Percentiles rank a stretch among this genome's conserved stretches.
Conservation (phyloP, 305 asterid genomes). For the Fraxinus platypoda region DNA sequence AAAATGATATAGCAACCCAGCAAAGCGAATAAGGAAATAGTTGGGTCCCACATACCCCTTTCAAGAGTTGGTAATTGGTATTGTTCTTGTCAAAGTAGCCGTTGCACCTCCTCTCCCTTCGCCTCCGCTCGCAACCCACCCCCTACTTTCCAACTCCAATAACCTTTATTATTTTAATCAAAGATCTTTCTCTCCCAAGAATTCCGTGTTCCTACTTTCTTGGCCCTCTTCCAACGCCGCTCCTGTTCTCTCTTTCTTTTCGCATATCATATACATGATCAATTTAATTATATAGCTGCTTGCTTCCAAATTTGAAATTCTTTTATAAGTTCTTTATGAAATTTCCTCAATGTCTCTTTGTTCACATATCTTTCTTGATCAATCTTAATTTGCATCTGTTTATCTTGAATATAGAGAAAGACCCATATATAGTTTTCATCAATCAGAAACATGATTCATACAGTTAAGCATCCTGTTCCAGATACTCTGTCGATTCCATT, state of each 20-base stretch:
- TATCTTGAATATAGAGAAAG: neutral
- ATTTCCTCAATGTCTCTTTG: constrained; percentile 17
- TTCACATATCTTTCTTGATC: neutral
- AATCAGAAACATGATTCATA: constrained; percentile 26
- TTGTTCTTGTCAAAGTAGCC: constrained; percentile 58
- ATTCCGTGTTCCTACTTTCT: constrained; percentile 33
- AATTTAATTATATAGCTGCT: neutral
- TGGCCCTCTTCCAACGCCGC: constrained; percentile 28
- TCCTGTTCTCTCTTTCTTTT: constrained; percentile 21
- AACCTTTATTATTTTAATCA: neutral
- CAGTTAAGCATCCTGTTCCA: constrained; percentile 15
- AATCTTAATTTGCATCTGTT: neutral
- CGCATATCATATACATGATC: neutral
- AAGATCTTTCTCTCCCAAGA: constrained; percentile 27
- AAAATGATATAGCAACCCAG: constrained; percentile 16
- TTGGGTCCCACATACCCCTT: constrained; percentile 21
- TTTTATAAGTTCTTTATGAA: constrained; percentile 1
- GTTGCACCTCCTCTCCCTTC: constrained; percentile 49
- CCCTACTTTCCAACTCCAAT: constrained; percentile 7
- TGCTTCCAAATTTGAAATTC: neutral
- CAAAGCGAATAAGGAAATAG: constrained; percentile 26
- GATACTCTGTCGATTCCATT: constrained; percentile 40
- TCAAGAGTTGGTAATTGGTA: constrained; percentile 25
- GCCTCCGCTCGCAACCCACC: neutral
- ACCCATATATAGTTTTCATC: neutral